Percentiles rank a stretch among this genome's conserved stretches.
Evolutionary conservation across 1,139 yeast species (phyloP).

Genomic region (Hyphopichia buzzinii): DNA sequence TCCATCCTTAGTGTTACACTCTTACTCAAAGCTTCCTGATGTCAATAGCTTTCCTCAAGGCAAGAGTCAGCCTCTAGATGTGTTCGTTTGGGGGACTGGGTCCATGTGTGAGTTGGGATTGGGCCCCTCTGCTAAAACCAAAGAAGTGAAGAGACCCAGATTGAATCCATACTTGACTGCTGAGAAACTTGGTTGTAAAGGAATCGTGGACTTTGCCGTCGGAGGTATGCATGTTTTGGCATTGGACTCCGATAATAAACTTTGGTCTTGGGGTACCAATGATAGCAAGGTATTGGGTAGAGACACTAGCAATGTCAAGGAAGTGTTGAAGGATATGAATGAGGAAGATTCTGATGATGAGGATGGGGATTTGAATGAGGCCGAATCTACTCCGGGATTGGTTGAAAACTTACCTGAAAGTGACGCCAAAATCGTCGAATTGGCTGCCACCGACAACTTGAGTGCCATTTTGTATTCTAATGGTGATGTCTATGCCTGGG

Average conservation of each 20-base stretch:
- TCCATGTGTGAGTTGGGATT: slow-evolving; percentile 96
- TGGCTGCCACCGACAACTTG: slow-evolving; percentile 92
- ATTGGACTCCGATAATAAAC: slow-evolving; percentile 63
- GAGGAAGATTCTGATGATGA: slow-evolving; percentile 65
- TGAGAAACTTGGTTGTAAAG: slow-evolving; percentile 50
- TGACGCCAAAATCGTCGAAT: slow-evolving; percentile 57
- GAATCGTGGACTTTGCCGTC: slow-evolving; percentile 78
- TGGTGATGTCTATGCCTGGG: slow-evolving; percentile 97
- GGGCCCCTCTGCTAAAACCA: slow-evolving; percentile 84
- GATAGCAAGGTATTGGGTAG: slow-evolving; percentile 94
- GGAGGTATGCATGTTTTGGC: slow-evolving; percentile 97
- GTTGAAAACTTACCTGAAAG: slow-evolving; percentile 68
- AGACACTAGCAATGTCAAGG: slow-evolving; percentile 64
- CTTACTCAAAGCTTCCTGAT: slow-evolving; percentile 47
- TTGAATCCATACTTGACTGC: slow-evolving; percentile 70
- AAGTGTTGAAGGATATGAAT: slow-evolving; percentile 63
- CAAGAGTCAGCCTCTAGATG: slow-evolving; percentile 55
- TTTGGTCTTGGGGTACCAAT: slow-evolving; percentile 99
- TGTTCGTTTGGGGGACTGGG: slow-evolving; percentile 95
- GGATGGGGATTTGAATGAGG: slow-evolving; percentile 81
- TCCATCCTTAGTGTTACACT: slow-evolving; percentile 45
- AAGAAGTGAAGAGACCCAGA: slow-evolving; percentile 94
- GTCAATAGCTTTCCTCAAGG: slow-evolving; percentile 41
- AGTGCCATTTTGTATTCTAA: slow-evolving; percentile 76
- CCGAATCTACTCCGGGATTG: slow-evolving; percentile 81